These are phyloP conservation scores for Triticum dicoccoides DNA, from an alignment of 176 grass and related monocot species.

Conservation along the genomic window DNA sequence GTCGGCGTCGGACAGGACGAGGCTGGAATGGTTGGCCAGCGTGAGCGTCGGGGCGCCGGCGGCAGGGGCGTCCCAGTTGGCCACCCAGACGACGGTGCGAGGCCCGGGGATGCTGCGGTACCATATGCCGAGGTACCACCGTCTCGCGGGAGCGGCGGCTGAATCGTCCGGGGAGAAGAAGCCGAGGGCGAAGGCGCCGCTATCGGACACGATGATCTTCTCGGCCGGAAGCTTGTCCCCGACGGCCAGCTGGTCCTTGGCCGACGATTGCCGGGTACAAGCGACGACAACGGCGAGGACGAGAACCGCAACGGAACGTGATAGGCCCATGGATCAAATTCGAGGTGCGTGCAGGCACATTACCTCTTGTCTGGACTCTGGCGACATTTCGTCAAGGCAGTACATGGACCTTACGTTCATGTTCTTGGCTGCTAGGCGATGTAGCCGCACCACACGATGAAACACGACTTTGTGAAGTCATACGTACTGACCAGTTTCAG, in stretches of 20 bases:
- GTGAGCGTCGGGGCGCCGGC: background rate
- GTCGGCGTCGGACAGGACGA: constrained; percentile 1
- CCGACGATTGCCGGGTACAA: too few relatives aligned
- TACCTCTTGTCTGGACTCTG: background rate
- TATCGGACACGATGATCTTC: background rate
- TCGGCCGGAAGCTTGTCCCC: background rate
- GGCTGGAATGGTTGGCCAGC: background rate
- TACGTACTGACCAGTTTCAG: too few relatives aligned
- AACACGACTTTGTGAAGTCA: too few relatives aligned
- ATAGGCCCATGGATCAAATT: background rate
- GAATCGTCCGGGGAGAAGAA: constrained; percentile 8
- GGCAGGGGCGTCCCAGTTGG: background rate
- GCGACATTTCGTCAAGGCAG: too few relatives aligned
- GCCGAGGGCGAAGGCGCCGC: constrained; percentile 10
- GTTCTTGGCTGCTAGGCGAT: too few relatives aligned
- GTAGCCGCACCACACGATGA: too few relatives aligned
- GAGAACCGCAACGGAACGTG: background rate
- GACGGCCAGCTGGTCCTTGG: constrained; percentile 6
- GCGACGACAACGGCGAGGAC: background rate
- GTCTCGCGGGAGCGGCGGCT: too few relatives aligned
- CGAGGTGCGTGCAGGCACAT: background rate
- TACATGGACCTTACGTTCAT: too few relatives aligned
- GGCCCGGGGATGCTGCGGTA: background rate
- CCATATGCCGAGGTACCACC: background rate
- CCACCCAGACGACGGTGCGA: constrained; percentile 31